Percentiles rank a stretch among this genome's conserved stretches.
Evolutionary conservation across 2,329 filamentous ascomycete species (phyloP).

Genomic region (Aspergillus arachidicola): DNA sequence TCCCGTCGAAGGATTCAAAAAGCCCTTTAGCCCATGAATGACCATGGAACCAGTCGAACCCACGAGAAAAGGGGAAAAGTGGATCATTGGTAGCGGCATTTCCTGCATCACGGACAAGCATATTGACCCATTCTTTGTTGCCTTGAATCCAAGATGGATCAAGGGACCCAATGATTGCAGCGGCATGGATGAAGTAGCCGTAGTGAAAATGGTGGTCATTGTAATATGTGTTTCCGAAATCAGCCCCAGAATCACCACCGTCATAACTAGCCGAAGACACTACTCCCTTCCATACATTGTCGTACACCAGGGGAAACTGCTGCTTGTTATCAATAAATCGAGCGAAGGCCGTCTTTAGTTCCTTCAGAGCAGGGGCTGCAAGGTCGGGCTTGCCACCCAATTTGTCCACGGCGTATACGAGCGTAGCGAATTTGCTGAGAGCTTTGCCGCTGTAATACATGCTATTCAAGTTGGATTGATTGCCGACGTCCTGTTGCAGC

Average conservation of each 20-base stretch:
- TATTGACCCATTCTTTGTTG: constrained; percentile 81
- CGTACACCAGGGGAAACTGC: constrained; percentile 60
- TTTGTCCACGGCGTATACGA: constrained; percentile 67
- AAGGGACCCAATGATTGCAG: constrained; percentile 78
- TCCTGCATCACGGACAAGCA: constrained; percentile 78
- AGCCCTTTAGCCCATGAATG: constrained; percentile 82
- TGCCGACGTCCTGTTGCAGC: constrained; percentile 72
- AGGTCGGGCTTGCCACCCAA: constrained; percentile 62
- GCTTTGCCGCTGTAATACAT: constrained; percentile 95
- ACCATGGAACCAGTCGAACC: constrained; percentile 92
- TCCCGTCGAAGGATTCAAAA: constrained; percentile 56
- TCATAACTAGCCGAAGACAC: constrained; percentile 77
- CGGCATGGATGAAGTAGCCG: constrained; percentile 86
- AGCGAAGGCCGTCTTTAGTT: constrained; percentile 68
- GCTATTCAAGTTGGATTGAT: constrained; percentile 74
- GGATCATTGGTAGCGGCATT: constrained; percentile 73
- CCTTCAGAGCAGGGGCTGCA: constrained; percentile 59
- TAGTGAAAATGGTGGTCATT: constrained; percentile 66
- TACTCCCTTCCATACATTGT: constrained; percentile 72
- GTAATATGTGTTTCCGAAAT: constrained; percentile 88
- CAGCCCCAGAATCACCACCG: constrained; percentile 65
- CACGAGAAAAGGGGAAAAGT: constrained; percentile 78
- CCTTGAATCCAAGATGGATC: constrained; percentile 72
- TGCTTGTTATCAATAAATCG: constrained; percentile 70
- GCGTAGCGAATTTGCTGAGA: constrained; percentile 73